These are phyloP conservation scores for Fraxinus excelsior DNA, from an alignment of 257 asterid genomes.

Conservation along the genomic window DNA sequence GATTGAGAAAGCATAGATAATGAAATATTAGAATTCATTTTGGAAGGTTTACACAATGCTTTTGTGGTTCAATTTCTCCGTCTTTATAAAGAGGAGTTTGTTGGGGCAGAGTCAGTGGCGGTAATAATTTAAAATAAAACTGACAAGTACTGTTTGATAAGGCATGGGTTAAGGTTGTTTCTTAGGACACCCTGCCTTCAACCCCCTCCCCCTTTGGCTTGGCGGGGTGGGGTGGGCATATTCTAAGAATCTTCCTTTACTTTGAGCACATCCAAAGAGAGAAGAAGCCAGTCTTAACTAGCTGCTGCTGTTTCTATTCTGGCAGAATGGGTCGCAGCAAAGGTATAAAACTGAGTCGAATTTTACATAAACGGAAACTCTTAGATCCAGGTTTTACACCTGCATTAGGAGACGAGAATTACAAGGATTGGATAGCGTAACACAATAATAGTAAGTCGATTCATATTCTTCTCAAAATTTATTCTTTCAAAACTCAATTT, in stretches of 20 bases:
- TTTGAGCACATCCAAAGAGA: too few relatives aligned
- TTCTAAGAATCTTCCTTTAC: background rate
- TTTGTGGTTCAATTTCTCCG: background rate
- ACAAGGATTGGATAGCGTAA: too few relatives aligned
- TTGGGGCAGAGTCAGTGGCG: background rate
- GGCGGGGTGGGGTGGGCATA: background rate
- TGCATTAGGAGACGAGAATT: too few relatives aligned
- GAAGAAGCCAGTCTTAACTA: background rate
- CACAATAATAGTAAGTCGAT: too few relatives aligned
- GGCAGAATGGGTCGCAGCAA: background rate
- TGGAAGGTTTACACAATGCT: background rate
- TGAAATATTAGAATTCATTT: background rate
- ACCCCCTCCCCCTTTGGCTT: too few relatives aligned
- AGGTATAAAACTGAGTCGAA: too few relatives aligned
- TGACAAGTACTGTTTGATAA: too few relatives aligned
- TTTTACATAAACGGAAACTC: too few relatives aligned
- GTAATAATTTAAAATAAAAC: too few relatives aligned
- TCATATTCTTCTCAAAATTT: too few relatives aligned
- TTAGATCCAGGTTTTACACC: too few relatives aligned
- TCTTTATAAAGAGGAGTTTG: background rate
- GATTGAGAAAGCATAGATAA: slow-evolving; percentile 35
- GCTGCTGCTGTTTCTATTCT: background rate
- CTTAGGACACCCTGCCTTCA: background rate
- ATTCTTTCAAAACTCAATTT: too few relatives aligned
- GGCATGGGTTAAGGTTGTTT: background rate